phyloP scores from a whole-genome alignment of 1,139 yeast genomes.

The Zygoascus hellenicus region DNA sequence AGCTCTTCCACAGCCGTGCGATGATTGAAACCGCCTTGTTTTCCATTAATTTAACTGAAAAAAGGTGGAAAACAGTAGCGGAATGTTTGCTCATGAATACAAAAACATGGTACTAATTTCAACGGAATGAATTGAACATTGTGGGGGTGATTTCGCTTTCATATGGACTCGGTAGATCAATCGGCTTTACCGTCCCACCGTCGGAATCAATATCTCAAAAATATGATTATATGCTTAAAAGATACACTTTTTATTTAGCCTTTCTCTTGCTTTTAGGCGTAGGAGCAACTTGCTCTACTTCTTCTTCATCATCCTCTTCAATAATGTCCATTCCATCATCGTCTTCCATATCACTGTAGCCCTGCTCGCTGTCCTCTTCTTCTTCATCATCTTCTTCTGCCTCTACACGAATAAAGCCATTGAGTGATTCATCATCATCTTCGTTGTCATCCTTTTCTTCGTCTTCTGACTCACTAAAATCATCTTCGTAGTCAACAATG shows the following conservation, averaged over 20 bases:
- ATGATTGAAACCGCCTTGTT: no score
- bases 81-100: no score
- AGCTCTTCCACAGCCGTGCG: no score
- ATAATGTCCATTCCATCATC: slow-evolving; percentile 21
- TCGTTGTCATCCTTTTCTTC: slow-evolving; percentile 28
- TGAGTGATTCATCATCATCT: slow-evolving; percentile 26
- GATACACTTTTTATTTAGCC: slow-evolving; percentile 1
- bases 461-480: slow-evolving; percentile 38
- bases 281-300: neutral
- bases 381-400: slow-evolving; percentile 27
- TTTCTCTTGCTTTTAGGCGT: slow-evolving; percentile 1
- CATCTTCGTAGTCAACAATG: slow-evolving; percentile 40
- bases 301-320: slow-evolving; percentile 21
- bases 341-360: slow-evolving; percentile 14
- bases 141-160: no score
- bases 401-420: slow-evolving; percentile 22
- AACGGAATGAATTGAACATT: no score
- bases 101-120: no score
- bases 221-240: neutral
- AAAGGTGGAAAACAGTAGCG: no score
- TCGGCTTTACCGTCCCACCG: no score
- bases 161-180: no score
- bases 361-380: slow-evolving; percentile 19
- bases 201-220: no score
- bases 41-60: no score